Base-by-base conservation (phyloP, 306 rosid species). In the Arachis stenosperma region DNA sequence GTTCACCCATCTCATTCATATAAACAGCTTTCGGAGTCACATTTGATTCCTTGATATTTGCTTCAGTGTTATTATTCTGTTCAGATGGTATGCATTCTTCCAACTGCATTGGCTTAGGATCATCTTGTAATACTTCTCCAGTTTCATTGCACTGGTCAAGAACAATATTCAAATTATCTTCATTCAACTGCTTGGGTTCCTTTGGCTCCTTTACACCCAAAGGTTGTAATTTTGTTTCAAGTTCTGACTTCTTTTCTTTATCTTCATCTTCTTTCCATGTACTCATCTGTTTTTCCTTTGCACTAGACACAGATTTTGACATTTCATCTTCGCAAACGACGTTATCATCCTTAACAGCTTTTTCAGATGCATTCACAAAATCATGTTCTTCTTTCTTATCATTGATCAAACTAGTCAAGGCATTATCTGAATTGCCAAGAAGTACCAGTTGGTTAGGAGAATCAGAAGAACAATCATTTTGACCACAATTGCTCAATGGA, bases 1-100 rank as follows among this genome's bases (percentile, higher is more conserved):
- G 65, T 14, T 50, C 76, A 68, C 67, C 75, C 64, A 65, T 68
- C 71, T 51, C 82, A 78, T 52, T 63, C 51, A 30, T 61, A 39
- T 81, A 76, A 36, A 48, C 59, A 11, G 66, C 81, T 64, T 87
- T 64, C 73, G 84, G 72, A 52, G 82, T 67, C 46, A 52, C 76
- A 33, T 46, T 70, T 33, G 67, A 55, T 75, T 76, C 84, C 62
- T 29, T 55, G 50, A 58, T 17, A n/a, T 71, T 79, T 48, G 66
- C 54, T 69, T 82, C 79, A 4, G 67, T 37, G 22, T 77, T 66
- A 58, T 71, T 78, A 62, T 71, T 78, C 74, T 66, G 80, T 61
- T 53, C 61, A 50, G 70, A 65, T 47, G 81, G 61, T 44, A 37
- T 66, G 70, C 70, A 68, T 42, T 65, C 77, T 65, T 84, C 81